A percentile compares a stretch with the other conserved stretches of the same genome.
Conservation (phyloP, 2,329 filamentous ascomycete species). For the Cladosporium sp. region DNA sequence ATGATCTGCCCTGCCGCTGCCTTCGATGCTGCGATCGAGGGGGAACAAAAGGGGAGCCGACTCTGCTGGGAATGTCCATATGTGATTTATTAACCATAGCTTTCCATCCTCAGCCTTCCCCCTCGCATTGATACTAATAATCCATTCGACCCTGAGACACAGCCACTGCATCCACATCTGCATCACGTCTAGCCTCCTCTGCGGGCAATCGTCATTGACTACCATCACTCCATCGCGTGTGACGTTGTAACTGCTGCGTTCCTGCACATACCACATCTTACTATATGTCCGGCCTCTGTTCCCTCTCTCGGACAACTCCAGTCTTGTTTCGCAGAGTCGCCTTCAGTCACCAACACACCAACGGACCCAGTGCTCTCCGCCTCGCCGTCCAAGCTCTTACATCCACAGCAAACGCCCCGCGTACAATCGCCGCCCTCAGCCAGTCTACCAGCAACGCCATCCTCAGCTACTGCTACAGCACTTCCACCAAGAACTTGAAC, state of each 20-base stretch:
- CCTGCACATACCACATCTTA: not conserved
- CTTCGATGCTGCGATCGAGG: not conserved
- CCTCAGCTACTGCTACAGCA: slow-evolving; percentile 19
- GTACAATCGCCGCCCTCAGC: slow-evolving; percentile 3
- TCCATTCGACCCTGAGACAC: not conserved
- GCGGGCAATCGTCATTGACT: slow-evolving; percentile 19
- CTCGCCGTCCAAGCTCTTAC: slow-evolving; percentile 18
- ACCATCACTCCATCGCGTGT: slow-evolving; percentile 8
- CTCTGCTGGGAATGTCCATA: not conserved
- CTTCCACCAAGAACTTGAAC: slow-evolving; percentile 2
- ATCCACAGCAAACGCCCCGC: not conserved
- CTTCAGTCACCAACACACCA: slow-evolving; percentile 6
- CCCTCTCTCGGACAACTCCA: slow-evolving; percentile 19
- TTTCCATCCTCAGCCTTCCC: not conserved
- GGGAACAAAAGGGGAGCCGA: not conserved
- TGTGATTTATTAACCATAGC: not conserved
- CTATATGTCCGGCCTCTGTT: slow-evolving; percentile 19
- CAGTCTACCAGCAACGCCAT: slow-evolving; percentile 13
- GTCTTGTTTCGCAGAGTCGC: slow-evolving; percentile 18
- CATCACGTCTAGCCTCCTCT: slow-evolving; percentile 4
- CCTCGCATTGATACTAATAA: not conserved
- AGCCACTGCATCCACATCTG: slow-evolving; percentile 10
- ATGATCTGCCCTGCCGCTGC: slow-evolving; percentile 5
- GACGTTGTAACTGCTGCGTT: slow-evolving; percentile 9
- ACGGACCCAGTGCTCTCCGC: slow-evolving; percentile 6